Evolutionary conservation across 768 basidiomycete genomes (phyloP).

Genomic region (Cyathus striatus): DNA sequence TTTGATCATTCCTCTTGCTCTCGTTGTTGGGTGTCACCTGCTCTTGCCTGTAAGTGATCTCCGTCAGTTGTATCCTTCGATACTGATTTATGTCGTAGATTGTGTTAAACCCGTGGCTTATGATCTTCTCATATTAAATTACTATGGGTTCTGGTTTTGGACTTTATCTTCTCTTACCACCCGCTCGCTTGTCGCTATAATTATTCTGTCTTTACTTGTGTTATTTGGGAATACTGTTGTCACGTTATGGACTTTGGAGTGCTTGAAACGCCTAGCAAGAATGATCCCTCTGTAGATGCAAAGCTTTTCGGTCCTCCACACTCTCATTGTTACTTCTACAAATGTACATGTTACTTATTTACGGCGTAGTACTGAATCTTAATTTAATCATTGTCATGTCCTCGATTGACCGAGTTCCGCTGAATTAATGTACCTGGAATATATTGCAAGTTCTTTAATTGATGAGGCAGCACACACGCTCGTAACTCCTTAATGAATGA

Average conservation of each 20-base stretch:
- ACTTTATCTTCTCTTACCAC: neutral
- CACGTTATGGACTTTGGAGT: too few species aligned
- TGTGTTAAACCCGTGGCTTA: constrained; percentile 81
- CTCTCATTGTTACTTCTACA: neutral
- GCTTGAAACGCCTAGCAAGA: too few species aligned
- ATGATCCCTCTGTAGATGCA: too few species aligned
- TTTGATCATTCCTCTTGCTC: constrained; percentile 66
- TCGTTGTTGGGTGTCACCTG: constrained; percentile 65
- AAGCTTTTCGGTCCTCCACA: too few species aligned
- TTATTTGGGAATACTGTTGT: neutral
- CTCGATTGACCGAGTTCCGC: too few species aligned
- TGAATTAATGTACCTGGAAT: too few species aligned
- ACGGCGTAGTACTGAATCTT: too few species aligned
- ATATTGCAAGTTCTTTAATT: too few species aligned
- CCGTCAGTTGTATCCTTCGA: neutral
- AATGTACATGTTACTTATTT: neutral
- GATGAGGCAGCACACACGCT: too few species aligned
- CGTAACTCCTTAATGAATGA: too few species aligned
- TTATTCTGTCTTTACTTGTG: neutral
- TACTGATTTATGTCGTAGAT: constrained; percentile 31
- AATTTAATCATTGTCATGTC: too few species aligned
- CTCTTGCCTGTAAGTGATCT: constrained; percentile 58
- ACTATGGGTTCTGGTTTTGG: neutral
- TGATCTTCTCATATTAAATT: constrained; percentile 68
- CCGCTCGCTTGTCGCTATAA: neutral